Base-by-base conservation (phyloP, 805 yeast species). In the Saturnispora saitoi region DNA sequence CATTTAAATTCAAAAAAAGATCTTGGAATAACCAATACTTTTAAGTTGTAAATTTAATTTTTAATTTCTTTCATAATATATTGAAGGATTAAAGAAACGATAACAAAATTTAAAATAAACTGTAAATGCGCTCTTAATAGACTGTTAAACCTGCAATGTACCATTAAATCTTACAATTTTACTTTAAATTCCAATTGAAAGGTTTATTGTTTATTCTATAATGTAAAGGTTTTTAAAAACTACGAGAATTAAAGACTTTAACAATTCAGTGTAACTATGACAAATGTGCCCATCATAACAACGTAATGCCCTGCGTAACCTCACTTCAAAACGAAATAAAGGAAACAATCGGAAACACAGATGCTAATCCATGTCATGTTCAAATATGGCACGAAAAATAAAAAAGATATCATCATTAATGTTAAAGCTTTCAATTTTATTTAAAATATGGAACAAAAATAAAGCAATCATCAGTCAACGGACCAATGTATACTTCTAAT, bases 181-280 rank as follows among this genome's bases (percentile, higher is more conserved):
- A 24, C 28, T 24, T 3, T 24, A 6, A 24, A 24, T 24, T 24
- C 28, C n/a, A n/a, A n/a, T n/a, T n/a, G n/a, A n/a, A n/a, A n/a
- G n/a, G n/a, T n/a, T n/a, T n/a, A n/a, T n/a, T n/a, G n/a, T n/a
- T n/a, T n/a, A n/a, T n/a, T n/a, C n/a, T n/a, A n/a, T n/a, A n/a
- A n/a, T n/a, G n/a, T n/a, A n/a, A n/a, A n/a, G n/a, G n/a, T n/a
- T n/a, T n/a, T n/a, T n/a, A n/a, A n/a, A n/a, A n/a, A n/a, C 8
- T 24, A 24, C 28, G 8, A 24, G 28, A n/a, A 6, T 24, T 47
- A 24, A n/a, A 30, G 31, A 26, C 41, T 8, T 37, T 37, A 37
- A 20, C 26, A 32, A 40, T 51, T 83, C 90, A 83, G 90, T 83
- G 90, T 83, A 83, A 83, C 90, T 84, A 84, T 84, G 90, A 84